Evolutionary conservation across 2,329 filamentous ascomycete species (phyloP), one percentile per base, ranked within the genome.

Genomic region (Ambrosiella xylebori): DNA sequence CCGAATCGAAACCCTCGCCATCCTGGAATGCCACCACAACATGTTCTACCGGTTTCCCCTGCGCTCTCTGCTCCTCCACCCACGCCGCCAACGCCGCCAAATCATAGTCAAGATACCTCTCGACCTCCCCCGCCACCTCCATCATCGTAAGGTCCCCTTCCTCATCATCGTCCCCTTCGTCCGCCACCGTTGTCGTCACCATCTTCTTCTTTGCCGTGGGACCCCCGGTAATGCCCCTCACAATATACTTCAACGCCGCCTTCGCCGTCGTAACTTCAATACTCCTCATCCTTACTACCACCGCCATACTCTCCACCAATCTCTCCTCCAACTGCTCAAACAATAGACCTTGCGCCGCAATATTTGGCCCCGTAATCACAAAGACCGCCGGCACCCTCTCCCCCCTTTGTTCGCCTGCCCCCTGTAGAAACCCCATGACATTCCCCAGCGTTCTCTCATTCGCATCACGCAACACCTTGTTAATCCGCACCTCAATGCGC

Each of bases 21-120:
- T 93, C 87, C 66, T 89, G 84, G 60, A 93, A 81, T 0, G 84
- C 81, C 54, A 94, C 73, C 56, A 88, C 76, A 8, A 91, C 77
- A 63, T 81, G 80, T 45, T 76, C 69, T 37, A 76, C 76, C 12
- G 47, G 41, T n/a, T 12, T 17, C 2, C 52, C 52, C 17, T 54
- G 27, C 69, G 67, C 37, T 17, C 40, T 15, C 19, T 51, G 41
- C 77, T 75, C 7, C 74, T 71, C 60, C 73, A 74, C 12, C 82
- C 73, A 67, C 78, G 82, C 35, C 78, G 82, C 71, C 37, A 93
- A 69, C 27, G 85, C 80, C 64, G 86, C 83, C 13, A 93, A 75
- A 65, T 93, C 88, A 66, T 91, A 93, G 64, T 87, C 84, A 1
- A 91, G 75, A 60, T 86, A 78, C 66, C 79, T 82, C 1, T 52